Conservation (phyloP, 2,329 filamentous ascomycete genomes). For the Sporothrix luriei region DNA sequence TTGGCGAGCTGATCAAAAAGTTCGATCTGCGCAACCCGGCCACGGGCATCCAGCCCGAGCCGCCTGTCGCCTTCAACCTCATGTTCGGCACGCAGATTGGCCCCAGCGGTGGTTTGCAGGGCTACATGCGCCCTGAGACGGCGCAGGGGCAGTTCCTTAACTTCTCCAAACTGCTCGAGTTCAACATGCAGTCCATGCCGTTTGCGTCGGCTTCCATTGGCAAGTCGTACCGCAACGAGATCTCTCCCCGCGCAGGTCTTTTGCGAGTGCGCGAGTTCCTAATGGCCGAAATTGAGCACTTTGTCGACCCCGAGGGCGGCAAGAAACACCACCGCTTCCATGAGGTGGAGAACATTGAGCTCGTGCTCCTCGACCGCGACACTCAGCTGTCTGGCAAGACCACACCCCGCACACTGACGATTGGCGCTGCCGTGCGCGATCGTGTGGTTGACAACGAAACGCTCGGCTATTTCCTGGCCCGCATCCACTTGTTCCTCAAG, state of each 20-base stretch:
- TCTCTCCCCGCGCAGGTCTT: slow-evolving; percentile 88
- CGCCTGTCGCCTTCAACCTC: slow-evolving; percentile 91
- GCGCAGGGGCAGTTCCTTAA: slow-evolving; percentile 98
- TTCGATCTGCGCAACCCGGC: slow-evolving; percentile 87
- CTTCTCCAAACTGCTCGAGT: slow-evolving; percentile 89
- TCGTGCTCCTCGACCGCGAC: slow-evolving; percentile 80
- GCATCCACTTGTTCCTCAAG: slow-evolving; percentile 87
- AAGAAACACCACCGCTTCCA: slow-evolving; percentile 92
- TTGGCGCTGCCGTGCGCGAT: slow-evolving; percentile 82
- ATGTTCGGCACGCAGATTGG: slow-evolving; percentile 98
- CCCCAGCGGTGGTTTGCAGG: slow-evolving; percentile 78
- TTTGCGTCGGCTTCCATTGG: slow-evolving; percentile 97
- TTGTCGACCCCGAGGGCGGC: slow-evolving; percentile 88
- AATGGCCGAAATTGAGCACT: slow-evolving; percentile 99
- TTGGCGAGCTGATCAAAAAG: slow-evolving; percentile 86
- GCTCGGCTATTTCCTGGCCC: slow-evolving; percentile 92
- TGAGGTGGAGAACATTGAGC: slow-evolving; percentile 80
- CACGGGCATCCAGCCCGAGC: slow-evolving; percentile 73
- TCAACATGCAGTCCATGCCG: slow-evolving; percentile 92
- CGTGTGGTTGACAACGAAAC: slow-evolving; percentile 95
- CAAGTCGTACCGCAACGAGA: slow-evolving; percentile 98
- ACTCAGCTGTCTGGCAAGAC: slow-evolving; percentile 88
- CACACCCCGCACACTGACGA: slow-evolving; percentile 68
- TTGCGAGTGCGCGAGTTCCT: slow-evolving; percentile 94
- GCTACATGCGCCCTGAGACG: slow-evolving; percentile 89